Evolutionary conservation across 805 yeast genomes (phyloP).

Genomic region (Ogataea pignaliae): DNA sequence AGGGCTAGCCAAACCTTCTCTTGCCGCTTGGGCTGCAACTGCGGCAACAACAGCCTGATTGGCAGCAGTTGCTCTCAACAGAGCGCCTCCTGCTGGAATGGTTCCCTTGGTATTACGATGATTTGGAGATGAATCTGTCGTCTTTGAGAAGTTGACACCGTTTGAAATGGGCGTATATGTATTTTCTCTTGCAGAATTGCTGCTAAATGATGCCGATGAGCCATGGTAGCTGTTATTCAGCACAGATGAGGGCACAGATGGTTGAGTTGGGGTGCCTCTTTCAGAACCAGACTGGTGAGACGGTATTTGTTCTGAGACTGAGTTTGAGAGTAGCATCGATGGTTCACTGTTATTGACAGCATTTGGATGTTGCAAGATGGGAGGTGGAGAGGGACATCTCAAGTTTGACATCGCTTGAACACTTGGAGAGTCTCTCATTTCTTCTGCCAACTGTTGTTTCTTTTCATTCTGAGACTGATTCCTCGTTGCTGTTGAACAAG

Average conservation of each 20-base stretch:
- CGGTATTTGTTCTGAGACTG: not conserved
- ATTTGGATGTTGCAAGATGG: conserved; percentile 42
- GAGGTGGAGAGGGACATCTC: conserved; percentile 72
- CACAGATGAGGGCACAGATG: no score
- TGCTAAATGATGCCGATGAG: conserved; percentile 5
- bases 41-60: conserved; percentile 36
- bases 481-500: conserved; percentile 2
- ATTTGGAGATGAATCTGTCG: conserved; percentile 1
- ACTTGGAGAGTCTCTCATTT: conserved; percentile 38
- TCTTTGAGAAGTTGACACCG: no score
- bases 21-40: conserved; percentile 36
- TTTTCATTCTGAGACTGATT: conserved; percentile 6
- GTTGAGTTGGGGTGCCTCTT: conserved; percentile 1
- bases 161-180: no score
- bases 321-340: conserved; percentile 14
- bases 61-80: conserved; percentile 34
- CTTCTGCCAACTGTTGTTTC: conserved; percentile 8
- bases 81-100: conserved; percentile 20
- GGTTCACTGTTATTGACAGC: conserved; percentile 19
- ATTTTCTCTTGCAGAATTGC: not conserved
- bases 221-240: not conserved
- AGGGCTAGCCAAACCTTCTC: conserved; percentile 19
- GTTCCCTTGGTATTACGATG: conserved; percentile 13
- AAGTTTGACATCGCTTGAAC: conserved; percentile 54
- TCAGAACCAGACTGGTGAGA: no score